Base-by-base conservation (phyloP, 768 basidiomycete genomes). In the Sporobolomyces roseus region DNA sequence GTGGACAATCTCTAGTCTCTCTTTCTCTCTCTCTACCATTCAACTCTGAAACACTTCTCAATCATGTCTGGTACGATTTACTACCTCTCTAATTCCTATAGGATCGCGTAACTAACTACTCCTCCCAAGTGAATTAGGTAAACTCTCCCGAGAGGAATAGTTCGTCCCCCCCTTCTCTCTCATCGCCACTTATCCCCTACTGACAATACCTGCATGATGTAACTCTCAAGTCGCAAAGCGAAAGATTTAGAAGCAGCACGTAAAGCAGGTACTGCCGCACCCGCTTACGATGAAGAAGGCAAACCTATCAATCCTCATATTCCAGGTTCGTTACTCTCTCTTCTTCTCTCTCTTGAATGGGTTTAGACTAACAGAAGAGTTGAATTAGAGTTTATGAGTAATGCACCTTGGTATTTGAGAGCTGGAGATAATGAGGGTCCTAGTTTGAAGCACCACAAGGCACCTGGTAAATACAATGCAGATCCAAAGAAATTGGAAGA, bases 261-360 rank as follows among this genome's bases (percentile, higher is more conserved):
- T 62, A 98, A 97, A 81, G 96, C 94, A 43, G 94, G 96, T 80
- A 98, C 94, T 14, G 96, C 93, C 17, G 91, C 93, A 27, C 91
- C 94, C 30, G 93, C 92, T 35, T 83, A 96, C 36, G 96, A 99
- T 77, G 90, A 92, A 79, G 88, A 96, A 78, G 96, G 96, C 59
- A 87, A 85, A 76, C 87, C 92, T 56, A 98, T 99, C 81, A 99
- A 98, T 77, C 96, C 96, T 38, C 96, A 99, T 79, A 98, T 99
- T 81, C 96, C 96, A 77, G 91, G 93, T 93, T 74, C 69, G 89
- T 82, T n/a, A 9, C 38, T 17, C 21, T 38, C 16, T 19, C 41
- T 41, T 36, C 23, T n/a, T 23, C 32, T 8, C 43, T 38, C 50
- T 59, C 72, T 61, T n/a, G n/a, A n/a, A n/a, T n/a, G n/a, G n/a